Base-by-base conservation (phyloP, 108 stramenopile genomes). In the Pelagomonas calceolata region DNA sequence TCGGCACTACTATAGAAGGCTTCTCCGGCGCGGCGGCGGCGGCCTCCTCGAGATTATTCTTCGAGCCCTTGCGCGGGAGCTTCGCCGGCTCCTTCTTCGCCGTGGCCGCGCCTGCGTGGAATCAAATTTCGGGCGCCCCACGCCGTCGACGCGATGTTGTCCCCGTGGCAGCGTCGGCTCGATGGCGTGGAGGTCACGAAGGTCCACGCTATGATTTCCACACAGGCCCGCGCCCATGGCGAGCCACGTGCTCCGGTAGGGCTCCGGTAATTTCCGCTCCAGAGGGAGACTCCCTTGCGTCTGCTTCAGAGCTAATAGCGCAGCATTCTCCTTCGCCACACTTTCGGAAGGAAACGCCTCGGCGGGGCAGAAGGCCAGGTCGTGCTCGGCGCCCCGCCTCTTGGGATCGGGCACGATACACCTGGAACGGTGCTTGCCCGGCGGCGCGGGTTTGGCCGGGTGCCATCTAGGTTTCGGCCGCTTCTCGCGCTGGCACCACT, bases 181-280 rank as follows among this genome's bases (percentile, higher is more conserved):
- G n/a, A n/a, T n/a, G n/a, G n/a, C n/a, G n/a, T n/a, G n/a, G n/a
- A n/a, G n/a, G n/a, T n/a, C n/a, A n/a, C n/a, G n/a, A n/a, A n/a
- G n/a, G 44, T 45, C 44, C 44, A 45, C 16, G n/a, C n/a, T n/a
- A n/a, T n/a, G n/a, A n/a, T n/a, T n/a, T n/a, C n/a, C n/a, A n/a
- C n/a, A n/a, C n/a, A n/a, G n/a, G n/a, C n/a, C n/a, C 14, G 21
- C 51, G 21, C 21, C 29, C 21, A 60, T 30, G 32, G 12, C 16
- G 71, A 90, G 67, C 87, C 90, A 97, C 7, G 91, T 88, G 29
- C 88, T 78, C 30, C 81, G 83, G 80, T 92, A 97, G 21, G 95
- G 95, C 75, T 97, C 93, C 33, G 93, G 93, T 1, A 97, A 73
- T 37, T 89, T 91, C 36, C 90, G 73, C 76, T 97, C 95, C 70